Conservation (phyloP, 768 basidiomycete species). For the Dioszegia hungarica region DNA sequence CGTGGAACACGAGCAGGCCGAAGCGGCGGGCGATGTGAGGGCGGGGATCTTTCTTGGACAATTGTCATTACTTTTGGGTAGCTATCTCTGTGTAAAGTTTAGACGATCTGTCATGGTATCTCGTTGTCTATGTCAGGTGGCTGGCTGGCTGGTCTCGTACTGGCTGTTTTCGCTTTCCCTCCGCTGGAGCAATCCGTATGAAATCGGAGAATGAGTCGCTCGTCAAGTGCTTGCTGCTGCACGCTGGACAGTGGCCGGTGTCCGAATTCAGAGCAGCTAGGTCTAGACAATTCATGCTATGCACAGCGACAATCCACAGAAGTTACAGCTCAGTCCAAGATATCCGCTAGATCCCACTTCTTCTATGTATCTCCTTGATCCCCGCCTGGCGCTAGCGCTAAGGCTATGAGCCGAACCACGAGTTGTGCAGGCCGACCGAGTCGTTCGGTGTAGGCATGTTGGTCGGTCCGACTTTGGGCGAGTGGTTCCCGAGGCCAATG, state of each 20-base stretch:
- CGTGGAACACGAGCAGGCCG: neutral
- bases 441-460: slow-evolving; percentile 42
- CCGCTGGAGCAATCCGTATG: no score
- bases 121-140: no score
- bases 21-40: neutral
- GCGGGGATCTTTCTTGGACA: no score
- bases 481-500: slow-evolving; percentile 49
- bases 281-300: neutral
- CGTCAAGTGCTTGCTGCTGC: no score
- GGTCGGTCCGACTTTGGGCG: slow-evolving; percentile 39
- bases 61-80: no score
- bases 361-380: neutral
- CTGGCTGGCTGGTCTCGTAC: no score
- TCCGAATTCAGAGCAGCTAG: no score
- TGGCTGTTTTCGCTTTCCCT: no score
- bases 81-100: no score
- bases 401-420: slow-evolving; percentile 41
- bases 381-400: neutral
- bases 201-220: no score
- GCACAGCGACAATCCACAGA: neutral
- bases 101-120: no score
- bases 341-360: neutral
- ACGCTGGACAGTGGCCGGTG: no score
- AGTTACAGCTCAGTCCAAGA: neutral
- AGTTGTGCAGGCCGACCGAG: slow-evolving; percentile 49